phyloP scores from a whole-genome alignment of 2,329 filamentous ascomycete species.

The Colletotrichum salicis region DNA sequence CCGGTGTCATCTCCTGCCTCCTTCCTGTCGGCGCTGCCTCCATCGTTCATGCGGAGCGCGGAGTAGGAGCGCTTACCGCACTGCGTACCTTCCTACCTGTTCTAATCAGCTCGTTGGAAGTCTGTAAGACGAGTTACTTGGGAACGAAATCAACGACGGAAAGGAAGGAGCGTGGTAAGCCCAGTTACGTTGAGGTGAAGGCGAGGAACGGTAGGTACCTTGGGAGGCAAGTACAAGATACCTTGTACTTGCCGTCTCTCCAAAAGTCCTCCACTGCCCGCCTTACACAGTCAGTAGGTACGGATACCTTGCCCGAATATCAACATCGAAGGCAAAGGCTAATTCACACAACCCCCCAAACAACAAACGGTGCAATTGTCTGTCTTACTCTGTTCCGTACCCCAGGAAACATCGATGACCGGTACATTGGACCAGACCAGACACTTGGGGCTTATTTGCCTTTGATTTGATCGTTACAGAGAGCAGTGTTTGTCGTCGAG shows the following conservation, averaged over 20 bases:
- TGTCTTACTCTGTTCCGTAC: neutral
- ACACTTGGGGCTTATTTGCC: neutral
- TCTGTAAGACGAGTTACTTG: neutral
- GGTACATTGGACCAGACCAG: neutral
- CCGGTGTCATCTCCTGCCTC: neutral
- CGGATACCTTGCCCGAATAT: neutral
- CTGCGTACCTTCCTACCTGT: neutral
- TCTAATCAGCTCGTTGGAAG: neutral
- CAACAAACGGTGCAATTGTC: neutral
- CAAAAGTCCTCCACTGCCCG: neutral
- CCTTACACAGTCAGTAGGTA: neutral
- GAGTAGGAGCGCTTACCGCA: conserved; percentile 12
- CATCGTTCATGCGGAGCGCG: conserved; percentile 27
- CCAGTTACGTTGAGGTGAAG: neutral
- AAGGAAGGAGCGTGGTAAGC: neutral
- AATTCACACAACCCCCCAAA: neutral
- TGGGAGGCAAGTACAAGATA: neutral
- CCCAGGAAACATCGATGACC: neutral
- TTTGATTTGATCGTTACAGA: neutral
- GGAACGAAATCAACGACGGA: neutral
- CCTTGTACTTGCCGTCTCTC: neutral
- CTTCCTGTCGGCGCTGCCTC: conserved; percentile 10
- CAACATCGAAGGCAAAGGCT: neutral
- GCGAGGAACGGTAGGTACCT: neutral
- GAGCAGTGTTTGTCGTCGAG: conserved; percentile 18